Conservation (phyloP, 164 flowering plant genomes). For the Houttuynia cordata region DNA sequence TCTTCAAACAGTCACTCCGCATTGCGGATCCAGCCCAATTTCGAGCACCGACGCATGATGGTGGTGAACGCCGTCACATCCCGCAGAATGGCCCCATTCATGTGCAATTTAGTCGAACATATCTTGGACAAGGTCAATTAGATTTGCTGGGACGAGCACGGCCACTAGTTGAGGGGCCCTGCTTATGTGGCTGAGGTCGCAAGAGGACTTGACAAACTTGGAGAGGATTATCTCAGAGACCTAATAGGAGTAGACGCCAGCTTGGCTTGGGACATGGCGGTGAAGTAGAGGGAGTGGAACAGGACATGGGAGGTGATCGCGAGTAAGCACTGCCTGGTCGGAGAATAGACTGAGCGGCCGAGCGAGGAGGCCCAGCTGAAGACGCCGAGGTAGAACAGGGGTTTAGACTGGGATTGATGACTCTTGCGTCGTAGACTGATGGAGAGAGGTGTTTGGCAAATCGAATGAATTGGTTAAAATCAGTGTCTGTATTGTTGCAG, state of each 20-base stretch:
- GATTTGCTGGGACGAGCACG: slow-evolving; percentile 23
- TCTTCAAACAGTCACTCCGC: slow-evolving; percentile 41
- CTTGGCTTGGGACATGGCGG: slow-evolving; percentile 21
- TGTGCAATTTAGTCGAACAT: slow-evolving; percentile 22
- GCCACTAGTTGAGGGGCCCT: no score
- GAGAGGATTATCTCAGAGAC: slow-evolving; percentile 19
- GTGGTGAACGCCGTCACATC: slow-evolving; percentile 36
- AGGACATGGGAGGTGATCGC: slow-evolving; percentile 34
- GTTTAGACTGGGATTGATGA: slow-evolving; percentile 33
- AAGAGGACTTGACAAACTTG: no score
- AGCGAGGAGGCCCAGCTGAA: slow-evolving; percentile 41
- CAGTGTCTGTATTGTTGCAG: no score
- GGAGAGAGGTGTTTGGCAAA: slow-evolving; percentile 27
- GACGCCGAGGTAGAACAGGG: slow-evolving; percentile 38
- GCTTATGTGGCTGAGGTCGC: no score
- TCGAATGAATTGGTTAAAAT: slow-evolving; percentile 19
- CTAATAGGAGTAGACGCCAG: slow-evolving; percentile 3
- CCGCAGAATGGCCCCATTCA: slow-evolving; percentile 11
- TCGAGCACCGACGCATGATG: slow-evolving; percentile 41
- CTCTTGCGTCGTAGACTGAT: slow-evolving; percentile 26
- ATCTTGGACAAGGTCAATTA: slow-evolving; percentile 17
- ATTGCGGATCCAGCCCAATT: slow-evolving; percentile 29
- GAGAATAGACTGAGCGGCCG: slow-evolving; percentile 32
- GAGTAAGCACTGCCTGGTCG: slow-evolving; percentile 24
- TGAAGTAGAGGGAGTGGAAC: slow-evolving; percentile 26